Percentiles rank a stretch among this genome's conserved stretches.
phyloP scores from a whole-genome alignment of 2,329 filamentous ascomycete genomes.

The Neofusicoccum kwambonambiense region DNA sequence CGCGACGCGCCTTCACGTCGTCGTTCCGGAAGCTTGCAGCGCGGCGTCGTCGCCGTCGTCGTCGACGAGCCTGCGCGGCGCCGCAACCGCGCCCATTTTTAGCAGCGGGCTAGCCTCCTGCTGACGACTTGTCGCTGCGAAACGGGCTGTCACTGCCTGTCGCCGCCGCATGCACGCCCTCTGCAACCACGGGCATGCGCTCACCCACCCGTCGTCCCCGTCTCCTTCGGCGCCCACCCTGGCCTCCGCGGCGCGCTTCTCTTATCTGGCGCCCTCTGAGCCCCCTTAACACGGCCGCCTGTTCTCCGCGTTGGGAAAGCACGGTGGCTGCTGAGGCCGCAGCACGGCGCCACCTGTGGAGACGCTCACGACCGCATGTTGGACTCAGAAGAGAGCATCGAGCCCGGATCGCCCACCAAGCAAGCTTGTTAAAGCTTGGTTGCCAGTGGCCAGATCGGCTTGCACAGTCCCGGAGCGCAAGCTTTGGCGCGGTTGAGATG shows the following conservation, averaged over 20 bases:
- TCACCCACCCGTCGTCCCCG: background rate
- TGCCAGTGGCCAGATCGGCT: background rate
- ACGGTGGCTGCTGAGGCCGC: background rate
- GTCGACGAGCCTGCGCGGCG: background rate
- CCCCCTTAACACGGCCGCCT: background rate
- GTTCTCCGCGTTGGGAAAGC: background rate
- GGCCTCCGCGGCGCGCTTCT: background rate
- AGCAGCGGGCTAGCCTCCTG: background rate
- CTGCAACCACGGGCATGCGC: background rate
- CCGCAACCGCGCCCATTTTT: background rate
- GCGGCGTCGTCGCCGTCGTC: too few species aligned
- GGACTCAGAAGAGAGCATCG: background rate
- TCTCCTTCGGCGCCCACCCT: background rate
- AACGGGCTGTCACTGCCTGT: background rate
- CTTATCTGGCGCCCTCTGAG: background rate
- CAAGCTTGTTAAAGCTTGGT: slow-evolving; percentile 7
- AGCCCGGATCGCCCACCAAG: background rate
- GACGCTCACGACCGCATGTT: background rate
- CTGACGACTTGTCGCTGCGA: background rate
- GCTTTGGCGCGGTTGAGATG: background rate
- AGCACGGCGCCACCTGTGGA: background rate
- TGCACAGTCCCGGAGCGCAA: background rate
- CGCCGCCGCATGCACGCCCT: background rate
- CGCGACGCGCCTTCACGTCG: background rate
- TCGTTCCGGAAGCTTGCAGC: too few species aligned